Conservation (phyloP, 108 stramenopile genomes). For the Nitzschia inconspicua region DNA sequence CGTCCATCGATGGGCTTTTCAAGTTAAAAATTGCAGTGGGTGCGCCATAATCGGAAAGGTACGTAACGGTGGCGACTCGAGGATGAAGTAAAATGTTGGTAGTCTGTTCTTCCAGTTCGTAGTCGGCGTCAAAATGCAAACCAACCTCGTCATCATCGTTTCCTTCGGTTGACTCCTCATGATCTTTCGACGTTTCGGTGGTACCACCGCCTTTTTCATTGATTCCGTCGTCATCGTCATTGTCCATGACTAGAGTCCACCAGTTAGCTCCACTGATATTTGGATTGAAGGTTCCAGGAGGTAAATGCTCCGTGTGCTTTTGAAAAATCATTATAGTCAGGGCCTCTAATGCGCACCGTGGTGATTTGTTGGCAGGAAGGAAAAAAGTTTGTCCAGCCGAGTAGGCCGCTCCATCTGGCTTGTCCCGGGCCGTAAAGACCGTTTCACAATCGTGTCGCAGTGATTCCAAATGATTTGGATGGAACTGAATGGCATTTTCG, state of each 20-base stretch:
- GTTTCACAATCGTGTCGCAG: slow-evolving; percentile 60
- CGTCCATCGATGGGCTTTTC: slow-evolving; percentile 49
- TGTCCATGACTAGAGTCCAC: slow-evolving; percentile 89
- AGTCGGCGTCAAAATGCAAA: slow-evolving; percentile 91
- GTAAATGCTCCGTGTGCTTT: slow-evolving; percentile 56
- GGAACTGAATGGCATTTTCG: slow-evolving; percentile 40
- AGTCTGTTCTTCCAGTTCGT: slow-evolving; percentile 81
- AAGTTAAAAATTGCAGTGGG: slow-evolving; percentile 78
- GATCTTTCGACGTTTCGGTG: slow-evolving; percentile 3
- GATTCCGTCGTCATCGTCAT: slow-evolving; percentile 14
- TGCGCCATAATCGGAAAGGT: slow-evolving; percentile 77
- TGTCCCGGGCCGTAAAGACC: slow-evolving; percentile 77
- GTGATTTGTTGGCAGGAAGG: slow-evolving; percentile 71
- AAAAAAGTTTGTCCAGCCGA: slow-evolving; percentile 81
- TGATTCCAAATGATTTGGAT: slow-evolving; percentile 13
- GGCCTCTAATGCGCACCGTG: slow-evolving; percentile 80
- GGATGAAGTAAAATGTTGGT: slow-evolving; percentile 66
- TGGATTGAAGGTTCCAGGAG: slow-evolving; percentile 52
- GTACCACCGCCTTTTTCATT: background rate
- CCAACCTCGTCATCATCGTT: slow-evolving; percentile 78
- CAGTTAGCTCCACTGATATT: slow-evolving; percentile 85
- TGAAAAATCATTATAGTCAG: slow-evolving; percentile 74
- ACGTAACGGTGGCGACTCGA: slow-evolving; percentile 86
- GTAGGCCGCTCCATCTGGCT: slow-evolving; percentile 67
- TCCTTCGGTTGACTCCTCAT: slow-evolving; percentile 38